Conservation (phyloP, 2,329 filamentous ascomycete genomes). For the Thielaviopsis musarum region DNA sequence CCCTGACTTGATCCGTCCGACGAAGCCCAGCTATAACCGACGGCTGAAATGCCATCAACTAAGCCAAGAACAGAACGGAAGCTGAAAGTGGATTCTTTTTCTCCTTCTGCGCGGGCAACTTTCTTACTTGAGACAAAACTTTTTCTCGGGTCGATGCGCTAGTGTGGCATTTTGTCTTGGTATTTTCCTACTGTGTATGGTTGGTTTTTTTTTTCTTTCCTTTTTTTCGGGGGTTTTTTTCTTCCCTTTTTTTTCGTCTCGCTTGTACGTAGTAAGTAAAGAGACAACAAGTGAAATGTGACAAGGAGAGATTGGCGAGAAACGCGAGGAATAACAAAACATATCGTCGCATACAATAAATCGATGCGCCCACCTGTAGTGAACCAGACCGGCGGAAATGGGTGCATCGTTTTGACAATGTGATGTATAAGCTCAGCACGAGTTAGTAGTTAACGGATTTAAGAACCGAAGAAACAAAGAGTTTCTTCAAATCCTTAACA, state of each 20-base stretch:
- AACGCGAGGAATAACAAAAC: too few species aligned
- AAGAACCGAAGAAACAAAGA: background rate
- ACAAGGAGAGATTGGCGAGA: too few species aligned
- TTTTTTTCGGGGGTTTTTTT: background rate
- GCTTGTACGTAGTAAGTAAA: too few species aligned
- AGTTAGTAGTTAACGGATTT: too few species aligned
- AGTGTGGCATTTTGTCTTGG: background rate
- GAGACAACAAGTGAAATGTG: too few species aligned
- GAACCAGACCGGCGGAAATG: too few species aligned
- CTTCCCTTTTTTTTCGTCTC: background rate
- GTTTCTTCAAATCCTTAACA: background rate
- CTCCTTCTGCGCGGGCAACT: background rate
- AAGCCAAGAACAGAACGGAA: background rate
- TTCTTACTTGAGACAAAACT: background rate
- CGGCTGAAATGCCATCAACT: background rate
- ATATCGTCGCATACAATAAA: too few species aligned
- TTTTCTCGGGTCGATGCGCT: background rate
- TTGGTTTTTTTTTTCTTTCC: background rate
- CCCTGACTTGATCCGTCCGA: background rate
- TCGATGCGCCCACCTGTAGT: too few species aligned
- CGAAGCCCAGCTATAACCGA: slow-evolving; percentile 11
- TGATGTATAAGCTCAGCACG: too few species aligned
- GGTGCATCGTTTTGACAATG: too few species aligned
- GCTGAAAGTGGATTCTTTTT: background rate
- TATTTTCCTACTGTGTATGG: background rate